These are phyloP conservation scores for Calonectria pteridis DNA, from an alignment of 2,329 filamentous ascomycete genomes.

Conservation along the genomic window DNA sequence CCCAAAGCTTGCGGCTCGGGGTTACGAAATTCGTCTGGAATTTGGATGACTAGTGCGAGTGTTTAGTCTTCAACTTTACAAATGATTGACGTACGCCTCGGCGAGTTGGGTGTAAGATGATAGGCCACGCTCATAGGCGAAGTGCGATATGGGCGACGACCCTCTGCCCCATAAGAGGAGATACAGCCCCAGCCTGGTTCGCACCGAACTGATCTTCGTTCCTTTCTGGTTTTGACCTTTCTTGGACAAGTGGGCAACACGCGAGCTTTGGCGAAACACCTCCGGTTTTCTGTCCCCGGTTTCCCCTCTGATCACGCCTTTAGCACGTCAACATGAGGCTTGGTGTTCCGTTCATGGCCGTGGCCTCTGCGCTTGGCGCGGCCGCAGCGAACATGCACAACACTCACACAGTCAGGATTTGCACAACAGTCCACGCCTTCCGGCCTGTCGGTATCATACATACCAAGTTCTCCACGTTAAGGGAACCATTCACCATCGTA, in stretches of 20 bases:
- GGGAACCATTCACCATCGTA: background rate
- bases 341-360: background rate
- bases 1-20: background rate
- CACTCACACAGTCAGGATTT: background rate
- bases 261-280: background rate
- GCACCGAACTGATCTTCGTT: background rate
- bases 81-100: background rate
- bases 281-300: background rate
- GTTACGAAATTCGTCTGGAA: background rate
- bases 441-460: background rate
- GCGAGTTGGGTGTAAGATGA: background rate
- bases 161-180: background rate
- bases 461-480: background rate
- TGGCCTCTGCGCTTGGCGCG: background rate
- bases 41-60: background rate
- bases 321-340: background rate
- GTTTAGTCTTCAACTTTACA: background rate
- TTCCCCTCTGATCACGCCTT: background rate
- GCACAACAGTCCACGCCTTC: background rate
- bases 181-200: background rate
- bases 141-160: background rate
- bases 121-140: background rate
- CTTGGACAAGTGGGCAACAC: background rate
- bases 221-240: background rate
- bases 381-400: background rate